Evolutionary conservation across 331 rosid species (phyloP), one percentile per base, ranked within the genome.

Genomic region (Pyrus hybrid): DNA sequence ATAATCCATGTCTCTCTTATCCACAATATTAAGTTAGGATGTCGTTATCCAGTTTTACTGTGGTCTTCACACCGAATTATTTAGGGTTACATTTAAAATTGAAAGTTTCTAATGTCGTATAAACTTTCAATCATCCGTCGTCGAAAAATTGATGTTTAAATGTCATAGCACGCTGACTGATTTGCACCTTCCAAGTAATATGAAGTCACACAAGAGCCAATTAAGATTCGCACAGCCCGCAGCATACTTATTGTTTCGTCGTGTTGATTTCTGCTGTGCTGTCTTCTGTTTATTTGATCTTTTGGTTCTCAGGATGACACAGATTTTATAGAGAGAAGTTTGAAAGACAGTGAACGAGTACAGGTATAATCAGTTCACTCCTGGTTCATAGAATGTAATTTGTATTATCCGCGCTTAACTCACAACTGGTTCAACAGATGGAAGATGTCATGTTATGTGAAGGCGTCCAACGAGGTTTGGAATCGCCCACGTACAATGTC

Each of bases 381-480:
- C 63, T 41, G 14, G 47, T 28, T 53, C 28, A 47, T 28, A 23
- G 11, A 53, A 32, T 68, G 10, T 51, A 49, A 45, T 29, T 63
- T 35, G 57, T 62, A 21, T 18, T 28, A 23, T 69, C 64, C 30
- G 13, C 56, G 68, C 60, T 28, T 72, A 56, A 75, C 72, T 41
- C 57, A 23, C 28, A 37, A 21, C 13, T 20, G 66, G 57, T 70
- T 66, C 21, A 53, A 62, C 90, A 93, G 98, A 78, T 85, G 8
- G 98, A 93, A 84, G 98, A 91, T 84, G 76, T 91, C 76, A 68
- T 83, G 76, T 67, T 93, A 70, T 93, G 96, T 71, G 93, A 91
- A 86, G 90, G 94, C 76, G 94, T 93, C 53, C 98, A 93, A 71
- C 87, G 79, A 64, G 98, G 98, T 21, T 94, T 93, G 7, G 87